Percentiles rank a stretch among this genome's conserved stretches.
These are phyloP conservation scores for Trypanosoma cruzi DNA, from an alignment of 208 protist genomes.

Conservation along the genomic window DNA sequence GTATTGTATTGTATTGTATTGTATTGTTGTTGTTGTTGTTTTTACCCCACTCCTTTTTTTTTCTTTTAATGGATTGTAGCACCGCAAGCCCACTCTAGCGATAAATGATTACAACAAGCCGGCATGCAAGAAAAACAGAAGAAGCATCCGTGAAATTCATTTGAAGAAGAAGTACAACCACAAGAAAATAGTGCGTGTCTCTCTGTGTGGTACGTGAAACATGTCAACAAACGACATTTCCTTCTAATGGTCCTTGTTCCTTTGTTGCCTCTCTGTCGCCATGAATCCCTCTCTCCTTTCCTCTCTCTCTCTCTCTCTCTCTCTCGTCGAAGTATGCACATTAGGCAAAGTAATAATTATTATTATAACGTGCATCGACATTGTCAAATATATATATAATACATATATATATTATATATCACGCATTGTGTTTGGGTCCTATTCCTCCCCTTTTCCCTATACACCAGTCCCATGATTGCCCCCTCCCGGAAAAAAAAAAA, in stretches of 20 bases:
- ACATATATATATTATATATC: neutral
- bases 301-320: too few relatives aligned
- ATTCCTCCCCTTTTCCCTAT: neutral
- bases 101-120: too few relatives aligned
- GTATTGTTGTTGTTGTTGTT: too few relatives aligned
- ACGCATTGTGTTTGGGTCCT: neutral
- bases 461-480: neutral
- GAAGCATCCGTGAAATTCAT: too few relatives aligned
- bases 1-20: too few relatives aligned
- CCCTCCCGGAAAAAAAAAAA: slow-evolving; percentile 7
- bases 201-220: too few relatives aligned
- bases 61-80: too few relatives aligned
- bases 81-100: too few relatives aligned
- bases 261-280: neutral
- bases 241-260: neutral
- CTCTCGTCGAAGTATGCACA: neutral
- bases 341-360: neutral
- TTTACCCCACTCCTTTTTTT: too few relatives aligned
- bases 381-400: neutral
- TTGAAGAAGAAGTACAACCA: slow-evolving; percentile 3
- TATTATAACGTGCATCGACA: neutral
- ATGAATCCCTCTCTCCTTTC: neutral
- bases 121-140: too few relatives aligned
- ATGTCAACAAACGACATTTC: too few relatives aligned
- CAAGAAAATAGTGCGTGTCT: slow-evolving; percentile 23